Evolutionary conservation across 805 yeast genomes (phyloP).

Genomic region (Candida caryicola): DNA sequence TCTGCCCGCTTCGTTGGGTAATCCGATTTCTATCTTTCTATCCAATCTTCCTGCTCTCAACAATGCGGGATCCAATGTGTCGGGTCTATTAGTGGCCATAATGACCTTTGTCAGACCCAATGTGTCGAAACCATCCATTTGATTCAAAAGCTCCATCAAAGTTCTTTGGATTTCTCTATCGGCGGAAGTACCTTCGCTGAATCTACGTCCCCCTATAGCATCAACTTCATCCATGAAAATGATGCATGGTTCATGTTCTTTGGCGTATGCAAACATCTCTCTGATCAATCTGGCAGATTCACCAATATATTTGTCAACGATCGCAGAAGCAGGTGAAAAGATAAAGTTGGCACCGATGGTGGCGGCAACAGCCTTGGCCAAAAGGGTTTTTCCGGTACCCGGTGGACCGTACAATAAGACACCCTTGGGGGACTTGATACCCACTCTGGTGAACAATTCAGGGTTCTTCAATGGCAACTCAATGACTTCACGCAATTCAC

Average conservation of each 20-base stretch:
- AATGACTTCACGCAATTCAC: constrained; percentile 95
- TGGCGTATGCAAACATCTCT: constrained; percentile 97
- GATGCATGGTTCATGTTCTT: constrained; percentile 96
- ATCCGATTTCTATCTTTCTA: constrained; percentile 90
- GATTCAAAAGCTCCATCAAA: constrained; percentile 92
- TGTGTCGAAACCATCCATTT: constrained; percentile 98
- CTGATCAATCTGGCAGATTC: constrained; percentile 95
- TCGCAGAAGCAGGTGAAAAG: constrained; percentile 97
- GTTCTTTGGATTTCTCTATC: constrained; percentile 99
- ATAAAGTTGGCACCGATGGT: constrained; percentile 97
- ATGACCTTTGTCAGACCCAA: constrained; percentile 95
- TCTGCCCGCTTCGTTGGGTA: constrained; percentile 95
- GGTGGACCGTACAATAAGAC: constrained; percentile 97
- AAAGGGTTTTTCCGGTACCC: constrained; percentile 94
- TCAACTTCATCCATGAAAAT: constrained; percentile 98
- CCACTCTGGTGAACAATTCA: constrained; percentile 90
- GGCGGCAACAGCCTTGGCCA: constrained; percentile 98
- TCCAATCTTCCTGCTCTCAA: constrained; percentile 97
- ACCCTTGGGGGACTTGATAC: constrained; percentile 98
- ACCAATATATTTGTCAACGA: constrained; percentile 96
- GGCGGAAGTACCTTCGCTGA: constrained; percentile 96
- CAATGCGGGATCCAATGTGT: constrained; percentile 94
- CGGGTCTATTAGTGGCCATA: constrained; percentile 99
- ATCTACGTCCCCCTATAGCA: constrained; percentile 98
- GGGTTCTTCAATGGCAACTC: constrained; percentile 97